Base-by-base conservation (phyloP, 257 asterid genomes). In the Lycium ferocissimum region DNA sequence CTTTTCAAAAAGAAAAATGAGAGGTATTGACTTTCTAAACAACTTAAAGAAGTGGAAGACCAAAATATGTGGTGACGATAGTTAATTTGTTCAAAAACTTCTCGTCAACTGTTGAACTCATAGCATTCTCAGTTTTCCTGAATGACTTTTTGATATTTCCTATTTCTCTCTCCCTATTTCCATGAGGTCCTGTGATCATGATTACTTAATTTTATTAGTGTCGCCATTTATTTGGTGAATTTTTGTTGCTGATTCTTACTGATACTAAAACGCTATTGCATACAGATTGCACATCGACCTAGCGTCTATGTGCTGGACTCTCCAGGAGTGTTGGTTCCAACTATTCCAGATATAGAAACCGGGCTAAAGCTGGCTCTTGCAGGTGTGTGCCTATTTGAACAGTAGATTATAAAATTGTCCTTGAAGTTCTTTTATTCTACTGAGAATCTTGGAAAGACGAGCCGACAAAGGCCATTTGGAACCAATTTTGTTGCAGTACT, bases 261-360 rank as follows among this genome's bases (percentile, higher is more conserved):
- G 82, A 51, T 53, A 26, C 49, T 78, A 53, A 78, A 78, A 7
- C 7, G 14, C 82, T 53, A 61, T 33, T 86, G 17, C 71, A 26
- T 85, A 40, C 89, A 96, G 98, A 96, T 96, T 91, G 99, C 98
- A 0, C 92, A 95, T 90, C 94, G 87, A 85, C 99, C 99, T 79
- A 95, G 98, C 91, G 93, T 96, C 89, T 95, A 96, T 63, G 97
- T 96, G 70, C 87, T 96, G 94, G 99, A 96, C 89, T 91, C 94
- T 18, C 99, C 98, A 0, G 99, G 99, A 82, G 99, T 96, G 85
- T 90, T 96, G 91, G 98, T 96, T 82, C 99, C 98, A 58, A 94
- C 95, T 87, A 93, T 96, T 75, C 93, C 97, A 47, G 94, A 94
- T 81, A 83, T 96, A 76, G 99, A 93, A 86, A 94, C 98, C 15